A percentile compares a stretch with the other conserved stretches of the same genome.
Evolutionary conservation across 257 asterid species (phyloP).

Genomic region (Thymus mandschuricus): DNA sequence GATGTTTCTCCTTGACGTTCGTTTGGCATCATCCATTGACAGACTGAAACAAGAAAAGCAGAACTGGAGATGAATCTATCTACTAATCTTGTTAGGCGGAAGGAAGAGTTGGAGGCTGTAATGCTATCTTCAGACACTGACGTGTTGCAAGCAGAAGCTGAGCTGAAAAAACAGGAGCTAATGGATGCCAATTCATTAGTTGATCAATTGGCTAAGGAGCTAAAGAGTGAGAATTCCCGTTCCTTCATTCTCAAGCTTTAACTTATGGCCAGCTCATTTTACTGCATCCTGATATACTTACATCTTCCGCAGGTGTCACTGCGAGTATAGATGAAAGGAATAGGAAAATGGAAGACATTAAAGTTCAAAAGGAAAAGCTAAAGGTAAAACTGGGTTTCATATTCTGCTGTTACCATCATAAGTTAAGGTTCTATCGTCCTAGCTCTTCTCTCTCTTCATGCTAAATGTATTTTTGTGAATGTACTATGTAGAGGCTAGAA

Average conservation of each 20-base stretch:
- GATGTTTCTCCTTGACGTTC: slow-evolving; percentile 22
- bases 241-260: slow-evolving; percentile 28
- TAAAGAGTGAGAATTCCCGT: slow-evolving; percentile 57
- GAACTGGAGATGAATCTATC: slow-evolving; percentile 99
- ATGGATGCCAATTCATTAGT: slow-evolving; percentile 60
- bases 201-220: slow-evolving; percentile 66
- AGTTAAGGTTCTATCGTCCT: slow-evolving; percentile 12
- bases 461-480: slow-evolving; percentile 35
- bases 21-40: slow-evolving; percentile 35
- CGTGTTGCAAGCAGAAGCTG: slow-evolving; percentile 73
- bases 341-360: slow-evolving; percentile 66
- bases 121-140: slow-evolving; percentile 74
- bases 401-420: slow-evolving; percentile 24
- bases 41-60: slow-evolving; percentile 90
- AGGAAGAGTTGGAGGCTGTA: slow-evolving; percentile 89
- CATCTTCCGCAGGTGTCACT: slow-evolving; percentile 59
- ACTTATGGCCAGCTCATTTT: slow-evolving; percentile 17
- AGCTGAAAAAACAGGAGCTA: slow-evolving; percentile 79
- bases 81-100: slow-evolving; percentile 90
- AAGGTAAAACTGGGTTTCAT: slow-evolving; percentile 57
- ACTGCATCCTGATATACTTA: slow-evolving; percentile 8
- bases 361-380: slow-evolving; percentile 64
- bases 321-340: slow-evolving; percentile 58
- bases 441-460: slow-evolving; percentile 5
- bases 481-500: slow-evolving; percentile 68